These are phyloP conservation scores for Rubia yunnanensis DNA, from an alignment of 257 asterid genomes.

Conservation along the genomic window DNA sequence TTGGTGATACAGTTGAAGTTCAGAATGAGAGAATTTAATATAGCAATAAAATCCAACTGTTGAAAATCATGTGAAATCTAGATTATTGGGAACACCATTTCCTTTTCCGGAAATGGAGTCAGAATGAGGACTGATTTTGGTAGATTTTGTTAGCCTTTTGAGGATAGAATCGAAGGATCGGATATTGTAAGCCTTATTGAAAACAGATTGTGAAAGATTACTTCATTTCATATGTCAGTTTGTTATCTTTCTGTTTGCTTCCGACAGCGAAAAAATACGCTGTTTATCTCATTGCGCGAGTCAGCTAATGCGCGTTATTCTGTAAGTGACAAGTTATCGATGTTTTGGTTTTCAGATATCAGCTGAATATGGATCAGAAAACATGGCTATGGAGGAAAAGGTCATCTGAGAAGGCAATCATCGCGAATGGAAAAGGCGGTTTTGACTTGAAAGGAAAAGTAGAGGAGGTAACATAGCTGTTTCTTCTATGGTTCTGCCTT, in stretches of 20 bases:
- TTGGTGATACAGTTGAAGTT: background rate
- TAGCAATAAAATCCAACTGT: too few species aligned
- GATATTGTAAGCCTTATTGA: background rate
- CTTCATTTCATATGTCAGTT: background rate
- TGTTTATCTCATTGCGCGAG: background rate
- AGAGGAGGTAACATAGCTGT: constrained; percentile 41
- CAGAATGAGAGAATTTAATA: background rate
- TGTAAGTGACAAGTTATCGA: background rate
- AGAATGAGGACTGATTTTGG: background rate
- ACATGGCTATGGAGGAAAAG: constrained; percentile 77
- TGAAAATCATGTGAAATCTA: background rate
- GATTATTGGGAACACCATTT: background rate
- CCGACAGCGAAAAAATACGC: background rate
- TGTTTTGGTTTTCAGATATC: background rate
- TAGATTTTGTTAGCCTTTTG: background rate
- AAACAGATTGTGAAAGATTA: background rate
- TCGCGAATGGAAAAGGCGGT: constrained; percentile 34
- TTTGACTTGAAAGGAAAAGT: constrained; percentile 19
- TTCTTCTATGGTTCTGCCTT: background rate
- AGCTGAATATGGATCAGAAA: constrained; percentile 64
- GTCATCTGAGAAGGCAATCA: constrained; percentile 59
- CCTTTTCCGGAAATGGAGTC: background rate
- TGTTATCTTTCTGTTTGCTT: background rate
- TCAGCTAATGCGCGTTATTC: background rate
- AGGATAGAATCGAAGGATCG: background rate